Evolutionary conservation across 768 basidiomycete species (phyloP), one percentile per base, ranked within the genome.

Genomic region (Chalciporus pseudorubinellus): DNA sequence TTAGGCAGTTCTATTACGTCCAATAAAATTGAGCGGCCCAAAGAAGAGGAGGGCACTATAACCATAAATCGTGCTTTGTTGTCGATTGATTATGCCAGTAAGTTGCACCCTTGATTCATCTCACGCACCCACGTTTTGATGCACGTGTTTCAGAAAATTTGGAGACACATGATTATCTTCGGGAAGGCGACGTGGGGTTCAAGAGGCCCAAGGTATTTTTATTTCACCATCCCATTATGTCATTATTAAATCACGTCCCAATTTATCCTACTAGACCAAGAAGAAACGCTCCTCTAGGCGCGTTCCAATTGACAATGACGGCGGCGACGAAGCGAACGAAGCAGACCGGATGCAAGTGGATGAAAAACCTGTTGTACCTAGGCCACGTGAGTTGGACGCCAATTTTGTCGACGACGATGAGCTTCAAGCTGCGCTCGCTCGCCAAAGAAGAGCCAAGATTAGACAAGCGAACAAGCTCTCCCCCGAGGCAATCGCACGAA

Each of bases 351-450:
- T 95, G 89, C 82, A 91, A 28, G 80, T 94, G 48, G 95, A 97
- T 62, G 72, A 80, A 59, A 84, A 80, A 59, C 82, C 87, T n/a
- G 74, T 82, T 51, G 71, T 83, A 22, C 82, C 85, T 53, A 77
- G 85, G 58, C 75, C 76, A 57, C 79, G 87, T 61, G 83, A 93
- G 66, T 77, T 92, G 46, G 84, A 94, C 66, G 77, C 79, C 60
- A 95, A 95, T 72, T 92, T 97, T 70, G 87, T 98, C 57, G 97
- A 98, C 72, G 97, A 99, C 69, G 97, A 99, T 69, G 97, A 99
- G 63, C 81, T 99, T 39, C 95, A 98, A 76, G 89, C 90, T 38
- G 92, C 90, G 22, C 77, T 98, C 52, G 87, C 95, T 31, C 83
- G 91, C 10, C 84, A 91, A 52, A 80, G 97, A 51, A 82, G 88